phyloP scores from a whole-genome alignment of 108 stramenopile genomes.

The Cylindrotheca fusiformis region DNA sequence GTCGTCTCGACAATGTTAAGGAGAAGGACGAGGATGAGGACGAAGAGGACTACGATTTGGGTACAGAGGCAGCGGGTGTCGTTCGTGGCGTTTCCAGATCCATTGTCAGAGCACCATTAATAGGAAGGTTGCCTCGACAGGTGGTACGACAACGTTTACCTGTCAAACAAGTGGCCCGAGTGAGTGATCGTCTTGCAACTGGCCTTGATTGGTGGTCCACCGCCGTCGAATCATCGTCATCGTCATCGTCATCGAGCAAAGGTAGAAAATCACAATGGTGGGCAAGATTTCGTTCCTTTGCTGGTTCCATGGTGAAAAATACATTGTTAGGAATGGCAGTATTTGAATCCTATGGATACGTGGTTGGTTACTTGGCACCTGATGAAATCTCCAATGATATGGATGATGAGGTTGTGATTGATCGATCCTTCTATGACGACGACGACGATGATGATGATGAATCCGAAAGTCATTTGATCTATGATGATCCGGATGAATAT shows the following conservation, averaged over 20 bases:
- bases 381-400: not conserved
- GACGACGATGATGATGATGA: conserved; percentile 17
- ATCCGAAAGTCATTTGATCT: not conserved
- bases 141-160: conserved; percentile 11
- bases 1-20: too few species aligned
- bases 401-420: not conserved
- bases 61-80: conserved; percentile 22
- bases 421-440: not conserved
- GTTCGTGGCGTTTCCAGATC: conserved; percentile 20
- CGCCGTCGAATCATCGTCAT: conserved; percentile 1
- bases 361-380: conserved; percentile 30
- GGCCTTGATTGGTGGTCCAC: conserved; percentile 45
- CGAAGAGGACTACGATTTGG: conserved; percentile 1
- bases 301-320: conserved; percentile 43
- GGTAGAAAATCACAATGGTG: too few species aligned
- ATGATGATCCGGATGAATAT: conserved; percentile 25
- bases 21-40: conserved; percentile 14
- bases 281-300: not conserved
- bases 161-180: conserved; percentile 43
- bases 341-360: conserved; percentile 56
- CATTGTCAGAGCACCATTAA: conserved; percentile 10
- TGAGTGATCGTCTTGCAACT: conserved; percentile 58
- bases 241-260: not conserved
- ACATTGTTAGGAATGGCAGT: conserved; percentile 65
- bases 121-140: conserved; percentile 5